These are phyloP conservation scores for Dichotomopilus funicola DNA, from an alignment of 2,329 filamentous ascomycete species.

Conservation along the genomic window DNA sequence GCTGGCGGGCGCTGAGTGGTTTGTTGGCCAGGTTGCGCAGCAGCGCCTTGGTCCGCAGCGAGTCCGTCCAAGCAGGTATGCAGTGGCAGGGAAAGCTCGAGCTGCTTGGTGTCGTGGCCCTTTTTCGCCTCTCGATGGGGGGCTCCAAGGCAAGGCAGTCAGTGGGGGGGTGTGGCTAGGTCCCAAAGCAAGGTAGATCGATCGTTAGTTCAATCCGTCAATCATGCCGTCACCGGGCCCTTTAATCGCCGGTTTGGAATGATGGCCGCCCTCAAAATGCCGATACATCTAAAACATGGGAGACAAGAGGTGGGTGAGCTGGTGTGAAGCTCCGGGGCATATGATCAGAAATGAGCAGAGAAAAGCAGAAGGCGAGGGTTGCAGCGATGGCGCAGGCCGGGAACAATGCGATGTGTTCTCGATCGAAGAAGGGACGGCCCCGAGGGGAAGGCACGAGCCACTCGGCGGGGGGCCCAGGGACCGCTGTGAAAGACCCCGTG, in stretches of 20 bases:
- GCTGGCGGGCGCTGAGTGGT: conserved; percentile 18
- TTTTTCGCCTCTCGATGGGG: conserved; percentile 7
- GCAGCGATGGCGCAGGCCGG: conserved; percentile 6
- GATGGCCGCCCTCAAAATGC: not conserved
- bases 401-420: conserved; percentile 7
- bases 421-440: conserved; percentile 4
- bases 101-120: conserved; percentile 5
- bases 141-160: not conserved
- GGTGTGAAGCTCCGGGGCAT: conserved; percentile 3
- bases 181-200: too few species aligned
- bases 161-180: not conserved
- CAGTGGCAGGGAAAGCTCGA: conserved; percentile 12
- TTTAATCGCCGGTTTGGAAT: not conserved
- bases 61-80: conserved; percentile 11
- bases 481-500: too few species aligned
- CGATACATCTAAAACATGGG: conserved; percentile 3
- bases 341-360: conserved; percentile 1
- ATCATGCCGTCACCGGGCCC: conserved; percentile 13
- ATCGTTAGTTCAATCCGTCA: conserved; percentile 7
- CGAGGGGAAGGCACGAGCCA: not conserved
- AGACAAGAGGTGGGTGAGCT: not conserved
- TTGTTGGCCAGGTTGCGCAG: conserved; percentile 6
- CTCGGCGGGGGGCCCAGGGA: not conserved
- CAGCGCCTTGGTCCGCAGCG: conserved; percentile 1
- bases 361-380: conserved; percentile 3